A percentile compares a stretch with the other conserved stretches of the same genome.
phyloP scores from a whole-genome alignment of 2,329 filamentous ascomycete genomes.

The Myriosclerotinia curreyana region DNA sequence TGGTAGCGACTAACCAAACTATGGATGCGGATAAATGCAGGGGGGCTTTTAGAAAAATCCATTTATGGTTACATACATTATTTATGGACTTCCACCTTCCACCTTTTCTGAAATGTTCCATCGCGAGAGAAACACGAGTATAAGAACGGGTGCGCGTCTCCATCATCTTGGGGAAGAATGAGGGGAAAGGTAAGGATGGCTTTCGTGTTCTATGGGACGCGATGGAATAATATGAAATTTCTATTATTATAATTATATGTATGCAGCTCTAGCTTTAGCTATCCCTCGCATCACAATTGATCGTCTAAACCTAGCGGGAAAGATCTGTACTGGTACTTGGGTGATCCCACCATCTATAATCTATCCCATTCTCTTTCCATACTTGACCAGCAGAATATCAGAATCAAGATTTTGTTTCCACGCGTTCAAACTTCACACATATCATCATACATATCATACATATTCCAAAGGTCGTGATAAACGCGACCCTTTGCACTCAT shows the following conservation, averaged over 20 bases:
- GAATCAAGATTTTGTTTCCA: neutral
- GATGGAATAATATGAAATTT: neutral
- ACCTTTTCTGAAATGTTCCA: neutral
- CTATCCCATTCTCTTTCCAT: neutral
- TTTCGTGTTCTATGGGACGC: neutral
- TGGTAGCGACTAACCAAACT: neutral
- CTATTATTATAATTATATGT: constrained; percentile 2
- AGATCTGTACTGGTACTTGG: neutral
- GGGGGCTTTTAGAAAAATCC: neutral
- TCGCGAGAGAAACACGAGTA: constrained; percentile 6
- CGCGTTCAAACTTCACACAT: too few relatives aligned
- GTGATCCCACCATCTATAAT: neutral
- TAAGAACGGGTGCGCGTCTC: neutral
- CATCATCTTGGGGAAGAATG: neutral
- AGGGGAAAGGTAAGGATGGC: neutral
- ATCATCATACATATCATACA: neutral
- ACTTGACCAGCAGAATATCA: neutral
- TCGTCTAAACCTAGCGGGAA: too few relatives aligned
- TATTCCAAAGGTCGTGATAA: neutral
- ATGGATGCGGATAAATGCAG: neutral
- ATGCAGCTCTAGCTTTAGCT: neutral
- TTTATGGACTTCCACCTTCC: too few relatives aligned
- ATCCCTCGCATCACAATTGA: neutral
- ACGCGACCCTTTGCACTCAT: constrained; percentile 5
- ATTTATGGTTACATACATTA: neutral